Evolutionary conservation across 257 asterid species (phyloP), one percentile per base, ranked within the genome.

Genomic region (Petunia secreta): DNA sequence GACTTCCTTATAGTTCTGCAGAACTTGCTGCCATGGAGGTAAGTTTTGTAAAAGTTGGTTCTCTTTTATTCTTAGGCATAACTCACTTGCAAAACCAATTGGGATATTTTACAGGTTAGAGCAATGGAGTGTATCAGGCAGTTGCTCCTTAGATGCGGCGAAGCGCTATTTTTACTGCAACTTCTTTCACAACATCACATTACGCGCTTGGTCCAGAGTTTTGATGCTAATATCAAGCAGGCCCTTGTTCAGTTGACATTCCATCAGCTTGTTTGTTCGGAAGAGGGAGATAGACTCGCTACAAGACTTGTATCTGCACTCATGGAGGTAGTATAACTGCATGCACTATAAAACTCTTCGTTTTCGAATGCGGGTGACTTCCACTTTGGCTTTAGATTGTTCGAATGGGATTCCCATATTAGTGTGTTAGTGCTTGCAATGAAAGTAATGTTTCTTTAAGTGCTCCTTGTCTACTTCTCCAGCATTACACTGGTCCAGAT

Each of bases 11-110:
- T 85, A 93, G 90, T 89, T 87, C 96, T 82, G 87, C 97, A 59
- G 99, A 95, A 86, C 87, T 95, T 79, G 97, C 99, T 85, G 98
- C 98, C 79, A 93, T 95, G 99, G 99, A 95, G 98, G 99, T 92
- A 85, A 75, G 14, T 80, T 41, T 82, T 82, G 15, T 79, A 79
- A 69, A 75, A 59, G 75, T 85, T 76, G 74, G 69, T 53, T 74
- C 85, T 54, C 78, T 75, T 78, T 80, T 83, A 55, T 63, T 54
- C 75, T 81, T 53, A 60, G 68, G 11, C 73, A 37, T 41, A 14
- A 34, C 62, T 78, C 8, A 25, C 75, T 43, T 82, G 55, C 74
- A 75, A 83, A 73, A 76, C 46, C 69, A 66, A 59, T 65, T 85
- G 63, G 77, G 55, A 38, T 80, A 59, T 87, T 74, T 64, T 87